Percentiles rank a stretch among this genome's conserved stretches.
phyloP scores from a whole-genome alignment of 257 asterid species.

The Salvia rosmarinus region DNA sequence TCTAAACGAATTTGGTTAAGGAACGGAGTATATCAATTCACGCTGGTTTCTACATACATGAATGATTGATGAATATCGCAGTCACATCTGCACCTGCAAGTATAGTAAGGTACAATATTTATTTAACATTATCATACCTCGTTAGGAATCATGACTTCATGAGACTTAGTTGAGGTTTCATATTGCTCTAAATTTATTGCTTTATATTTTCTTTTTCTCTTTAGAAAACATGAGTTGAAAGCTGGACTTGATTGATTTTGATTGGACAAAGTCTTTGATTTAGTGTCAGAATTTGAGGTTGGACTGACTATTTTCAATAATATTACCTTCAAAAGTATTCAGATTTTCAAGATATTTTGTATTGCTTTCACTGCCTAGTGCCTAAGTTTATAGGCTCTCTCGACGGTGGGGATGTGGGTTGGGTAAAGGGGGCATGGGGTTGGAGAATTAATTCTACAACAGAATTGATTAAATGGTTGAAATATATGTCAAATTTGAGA shows the following conservation, averaged over 20 bases:
- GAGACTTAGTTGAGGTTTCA: background rate
- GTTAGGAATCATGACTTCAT: no score
- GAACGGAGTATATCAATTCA: no score
- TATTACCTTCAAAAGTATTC: background rate
- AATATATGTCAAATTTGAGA: constrained; percentile 1
- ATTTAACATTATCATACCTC: no score
- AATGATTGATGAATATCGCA: no score
- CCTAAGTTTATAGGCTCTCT: no score
- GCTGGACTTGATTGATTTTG: constrained; percentile 1
- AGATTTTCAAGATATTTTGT: background rate
- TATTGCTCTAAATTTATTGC: background rate
- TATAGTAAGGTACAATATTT: no score
- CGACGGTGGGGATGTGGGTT: no score
- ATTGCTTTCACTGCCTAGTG: background rate
- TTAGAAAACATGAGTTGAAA: background rate
- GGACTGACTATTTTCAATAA: background rate
- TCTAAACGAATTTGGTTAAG: no score
- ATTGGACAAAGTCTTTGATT: background rate
- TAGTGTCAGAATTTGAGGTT: background rate
- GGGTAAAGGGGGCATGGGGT: no score
- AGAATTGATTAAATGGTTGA: background rate
- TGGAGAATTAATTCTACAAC: background rate
- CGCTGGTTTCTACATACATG: no score
- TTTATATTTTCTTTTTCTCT: background rate
- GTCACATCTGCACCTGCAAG: no score